Evolutionary conservation across 1,284 basidiomycete species (phyloP).

Genomic region (Pulveroboletus sp.): DNA sequence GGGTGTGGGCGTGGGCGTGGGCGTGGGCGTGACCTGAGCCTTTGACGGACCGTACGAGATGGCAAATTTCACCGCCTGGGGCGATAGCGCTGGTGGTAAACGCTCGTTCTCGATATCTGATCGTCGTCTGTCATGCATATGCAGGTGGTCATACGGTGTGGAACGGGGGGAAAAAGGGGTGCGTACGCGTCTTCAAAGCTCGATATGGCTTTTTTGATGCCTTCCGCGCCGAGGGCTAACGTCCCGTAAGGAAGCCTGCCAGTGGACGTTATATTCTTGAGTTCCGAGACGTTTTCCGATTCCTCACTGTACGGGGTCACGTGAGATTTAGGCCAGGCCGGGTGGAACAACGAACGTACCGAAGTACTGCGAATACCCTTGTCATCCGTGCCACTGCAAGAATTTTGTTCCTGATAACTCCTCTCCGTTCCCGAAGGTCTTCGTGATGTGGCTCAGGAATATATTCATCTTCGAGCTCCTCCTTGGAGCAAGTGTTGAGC

Average conservation of each 20-base stretch:
- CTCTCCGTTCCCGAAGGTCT: conserved; percentile 71
- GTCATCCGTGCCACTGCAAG: conserved; percentile 96
- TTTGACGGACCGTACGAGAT: conserved; percentile 10
- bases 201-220: conserved; percentile 92
- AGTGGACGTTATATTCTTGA: conserved; percentile 86
- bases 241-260: conserved; percentile 82
- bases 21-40: conserved; percentile 6
- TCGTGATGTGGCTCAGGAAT: conserved; percentile 44
- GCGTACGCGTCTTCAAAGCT: conserved; percentile 95
- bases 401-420: conserved; percentile 96
- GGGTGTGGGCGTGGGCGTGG: conserved; percentile 31
- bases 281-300: conserved; percentile 95
- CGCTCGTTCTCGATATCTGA: conserved; percentile 99
- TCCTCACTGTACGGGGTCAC: conserved; percentile 71
- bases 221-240: conserved; percentile 88
- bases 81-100: conserved; percentile 75
- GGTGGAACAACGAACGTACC: conserved; percentile 51
- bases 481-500: conserved; percentile 90
- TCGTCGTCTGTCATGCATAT: conserved; percentile 66
- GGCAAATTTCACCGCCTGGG: neutral
- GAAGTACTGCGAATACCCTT: conserved; percentile 90
- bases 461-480: conserved; percentile 84
- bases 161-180: neutral
- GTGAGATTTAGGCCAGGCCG: neutral
- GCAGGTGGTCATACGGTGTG: neutral